Evolutionary conservation across 768 basidiomycete genomes (phyloP).

Genomic region (Hortiboletus campestris): DNA sequence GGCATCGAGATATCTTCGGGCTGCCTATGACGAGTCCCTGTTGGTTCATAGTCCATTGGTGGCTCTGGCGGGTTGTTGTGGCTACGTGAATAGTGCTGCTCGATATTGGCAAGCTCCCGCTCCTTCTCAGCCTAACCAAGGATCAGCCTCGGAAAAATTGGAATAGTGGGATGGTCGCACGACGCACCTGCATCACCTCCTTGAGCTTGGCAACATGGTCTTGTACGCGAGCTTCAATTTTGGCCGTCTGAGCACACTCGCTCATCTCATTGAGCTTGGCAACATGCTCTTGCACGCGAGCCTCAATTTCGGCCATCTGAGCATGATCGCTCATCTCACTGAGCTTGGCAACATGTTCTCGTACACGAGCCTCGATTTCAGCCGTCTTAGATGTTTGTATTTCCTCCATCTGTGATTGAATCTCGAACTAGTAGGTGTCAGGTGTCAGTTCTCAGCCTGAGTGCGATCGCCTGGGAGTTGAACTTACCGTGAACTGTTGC

Average conservation of each 20-base stretch:
- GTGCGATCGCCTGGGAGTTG: too few species aligned
- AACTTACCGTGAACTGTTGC: neutral
- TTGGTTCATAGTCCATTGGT: neutral
- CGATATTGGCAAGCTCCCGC: slow-evolving; percentile 8
- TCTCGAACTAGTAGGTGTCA: too few species aligned
- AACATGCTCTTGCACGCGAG: neutral
- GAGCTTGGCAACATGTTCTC: too few species aligned
- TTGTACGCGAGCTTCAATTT: too few species aligned
- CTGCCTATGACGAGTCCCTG: too few species aligned
- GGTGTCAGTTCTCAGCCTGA: too few species aligned
- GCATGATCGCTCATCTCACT: too few species aligned
- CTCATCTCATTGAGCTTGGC: neutral
- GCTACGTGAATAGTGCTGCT: neutral
- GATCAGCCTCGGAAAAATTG: neutral
- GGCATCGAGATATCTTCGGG: too few species aligned
- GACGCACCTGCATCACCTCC: neutral
- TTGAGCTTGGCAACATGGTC: neutral
- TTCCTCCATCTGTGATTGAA: too few species aligned
- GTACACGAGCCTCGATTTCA: too few species aligned
- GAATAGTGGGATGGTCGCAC: too few species aligned
- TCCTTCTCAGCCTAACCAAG: neutral
- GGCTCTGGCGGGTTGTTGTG: neutral
- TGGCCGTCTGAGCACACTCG: neutral
- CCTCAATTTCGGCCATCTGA: neutral
- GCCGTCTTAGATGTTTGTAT: too few species aligned